phyloP scores from a whole-genome alignment of 768 basidiomycete species.

The Boletellus ananiceps region DNA sequence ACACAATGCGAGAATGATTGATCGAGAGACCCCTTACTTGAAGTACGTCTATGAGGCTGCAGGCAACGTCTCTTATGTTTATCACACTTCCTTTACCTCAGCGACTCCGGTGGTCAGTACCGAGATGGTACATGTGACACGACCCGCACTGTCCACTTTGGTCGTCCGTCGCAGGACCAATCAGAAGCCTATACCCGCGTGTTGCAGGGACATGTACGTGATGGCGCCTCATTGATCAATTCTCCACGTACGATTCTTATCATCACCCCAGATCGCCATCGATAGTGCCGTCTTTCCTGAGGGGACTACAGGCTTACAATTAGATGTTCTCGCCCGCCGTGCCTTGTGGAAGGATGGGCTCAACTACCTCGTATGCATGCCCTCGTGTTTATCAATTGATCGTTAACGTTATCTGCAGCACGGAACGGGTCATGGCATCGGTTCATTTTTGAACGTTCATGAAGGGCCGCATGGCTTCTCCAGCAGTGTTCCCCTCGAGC shows the following conservation, averaged over 20 bases:
- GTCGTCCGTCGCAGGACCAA: constrained; percentile 79
- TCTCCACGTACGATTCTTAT: constrained; percentile 16
- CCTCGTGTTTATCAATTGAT: constrained; percentile 4
- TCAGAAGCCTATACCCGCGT: constrained; percentile 93
- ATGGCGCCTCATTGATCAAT: constrained; percentile 16
- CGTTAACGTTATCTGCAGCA: constrained; percentile 47
- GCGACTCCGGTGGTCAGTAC: constrained; percentile 91
- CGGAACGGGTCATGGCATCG: constrained; percentile 89
- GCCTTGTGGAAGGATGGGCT: constrained; percentile 84
- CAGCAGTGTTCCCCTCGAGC: constrained; percentile 59
- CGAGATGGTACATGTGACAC: constrained; percentile 88
- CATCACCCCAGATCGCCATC: constrained; percentile 69
- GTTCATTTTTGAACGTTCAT: constrained; percentile 81
- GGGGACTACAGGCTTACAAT: constrained; percentile 76
- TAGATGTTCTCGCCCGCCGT: constrained; percentile 87
- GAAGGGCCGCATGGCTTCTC: constrained; percentile 82
- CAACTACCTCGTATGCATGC: constrained; percentile 62
- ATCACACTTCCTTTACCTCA: constrained; percentile 30
- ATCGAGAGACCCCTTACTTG: constrained; percentile 77
- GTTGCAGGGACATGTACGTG: constrained; percentile 88
- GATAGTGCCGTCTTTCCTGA: constrained; percentile 87
- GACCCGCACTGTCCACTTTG: constrained; percentile 80
- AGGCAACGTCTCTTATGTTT: constrained; percentile 13
- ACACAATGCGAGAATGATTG: constrained; percentile 64
- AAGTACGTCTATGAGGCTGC: constrained; percentile 51